These are phyloP conservation scores for Oxytropis ochrocephala DNA, from an alignment of 306 rosid species.

Conservation along the genomic window DNA sequence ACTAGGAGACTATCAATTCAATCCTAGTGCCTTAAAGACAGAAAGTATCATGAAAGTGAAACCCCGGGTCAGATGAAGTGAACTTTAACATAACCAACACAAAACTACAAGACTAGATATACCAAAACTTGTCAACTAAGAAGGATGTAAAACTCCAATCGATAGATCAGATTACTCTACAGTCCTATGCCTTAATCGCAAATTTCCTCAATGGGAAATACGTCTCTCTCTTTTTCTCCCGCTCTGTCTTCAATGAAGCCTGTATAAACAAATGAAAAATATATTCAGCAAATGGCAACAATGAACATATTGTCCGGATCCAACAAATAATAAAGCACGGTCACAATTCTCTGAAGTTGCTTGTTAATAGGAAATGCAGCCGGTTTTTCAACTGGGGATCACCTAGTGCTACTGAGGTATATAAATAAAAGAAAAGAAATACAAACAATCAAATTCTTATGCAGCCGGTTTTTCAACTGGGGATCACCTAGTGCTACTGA, in stretches of 20 bases:
- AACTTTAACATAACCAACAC: not conserved
- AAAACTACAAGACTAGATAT: slow-evolving; percentile 5
- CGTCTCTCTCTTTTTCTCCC: slow-evolving; percentile 61
- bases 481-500: too few species aligned
- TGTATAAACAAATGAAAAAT: slow-evolving; percentile 11
- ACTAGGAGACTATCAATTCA: not conserved
- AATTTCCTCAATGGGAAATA: slow-evolving; percentile 83
- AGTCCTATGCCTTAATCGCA: slow-evolving; percentile 70
- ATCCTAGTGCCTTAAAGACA: not conserved
- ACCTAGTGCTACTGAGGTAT: too few species aligned
- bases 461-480: not conserved
- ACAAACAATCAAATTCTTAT: not conserved
- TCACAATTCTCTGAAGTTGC: not conserved
- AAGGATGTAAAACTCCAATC: not conserved
- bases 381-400: too few species aligned
- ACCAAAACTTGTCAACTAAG: slow-evolving; percentile 23
- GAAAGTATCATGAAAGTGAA: not conserved
- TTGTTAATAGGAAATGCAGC: too few species aligned
- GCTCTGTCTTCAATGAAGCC: slow-evolving; percentile 72
- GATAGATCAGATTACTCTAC: not conserved
- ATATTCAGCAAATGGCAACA: not conserved
- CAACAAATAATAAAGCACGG: not conserved
- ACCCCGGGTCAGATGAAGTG: not conserved
- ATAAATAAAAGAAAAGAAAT: not conserved
- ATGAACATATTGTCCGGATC: not conserved